A percentile compares a stretch with the other conserved stretches of the same genome.
Conservation (phyloP, 1,139 yeast genomes). For the Candida labiduridarum region DNA sequence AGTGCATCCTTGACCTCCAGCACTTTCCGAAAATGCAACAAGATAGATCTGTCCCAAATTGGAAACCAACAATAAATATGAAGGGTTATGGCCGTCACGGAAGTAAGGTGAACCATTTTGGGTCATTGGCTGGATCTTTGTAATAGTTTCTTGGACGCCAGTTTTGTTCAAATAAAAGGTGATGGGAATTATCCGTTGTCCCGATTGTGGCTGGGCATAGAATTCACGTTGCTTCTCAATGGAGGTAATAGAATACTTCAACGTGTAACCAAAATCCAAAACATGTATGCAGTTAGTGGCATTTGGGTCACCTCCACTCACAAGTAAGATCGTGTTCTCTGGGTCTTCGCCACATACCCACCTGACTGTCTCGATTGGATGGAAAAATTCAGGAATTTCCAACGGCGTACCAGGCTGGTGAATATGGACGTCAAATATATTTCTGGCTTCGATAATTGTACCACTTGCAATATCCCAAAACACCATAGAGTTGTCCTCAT, state of each 20-base stretch:
- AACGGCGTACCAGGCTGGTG: conserved; percentile 50
- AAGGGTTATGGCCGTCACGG: conserved; percentile 70
- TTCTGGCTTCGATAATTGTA: conserved; percentile 71
- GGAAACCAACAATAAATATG: conserved; percentile 56
- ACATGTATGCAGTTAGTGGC: conserved; percentile 59
- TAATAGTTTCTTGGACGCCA: conserved; percentile 26
- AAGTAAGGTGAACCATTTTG: conserved; percentile 58
- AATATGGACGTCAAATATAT: conserved; percentile 64
- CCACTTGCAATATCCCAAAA: conserved; percentile 93
- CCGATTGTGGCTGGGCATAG: conserved; percentile 63
- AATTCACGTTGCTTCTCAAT: conserved; percentile 80
- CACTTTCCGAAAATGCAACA: conserved; percentile 27
- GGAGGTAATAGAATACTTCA: conserved; percentile 77
- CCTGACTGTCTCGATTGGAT: conserved; percentile 44
- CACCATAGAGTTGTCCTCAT: conserved; percentile 79
- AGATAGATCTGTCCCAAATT: conserved; percentile 54
- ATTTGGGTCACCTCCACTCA: conserved; percentile 65
- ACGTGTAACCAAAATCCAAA: conserved; percentile 80
- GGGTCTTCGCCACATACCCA: conserved; percentile 87
- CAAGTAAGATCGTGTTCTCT: conserved; percentile 71
- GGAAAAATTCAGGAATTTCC: conserved; percentile 22
- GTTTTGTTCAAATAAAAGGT: conserved; percentile 22
- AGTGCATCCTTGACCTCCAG: conserved; percentile 52
- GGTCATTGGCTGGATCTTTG: conserved; percentile 34
- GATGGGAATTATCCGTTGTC: conserved; percentile 37